Conservation (phyloP, 768 basidiomycete genomes). For the Termitomyces titanicus region DNA sequence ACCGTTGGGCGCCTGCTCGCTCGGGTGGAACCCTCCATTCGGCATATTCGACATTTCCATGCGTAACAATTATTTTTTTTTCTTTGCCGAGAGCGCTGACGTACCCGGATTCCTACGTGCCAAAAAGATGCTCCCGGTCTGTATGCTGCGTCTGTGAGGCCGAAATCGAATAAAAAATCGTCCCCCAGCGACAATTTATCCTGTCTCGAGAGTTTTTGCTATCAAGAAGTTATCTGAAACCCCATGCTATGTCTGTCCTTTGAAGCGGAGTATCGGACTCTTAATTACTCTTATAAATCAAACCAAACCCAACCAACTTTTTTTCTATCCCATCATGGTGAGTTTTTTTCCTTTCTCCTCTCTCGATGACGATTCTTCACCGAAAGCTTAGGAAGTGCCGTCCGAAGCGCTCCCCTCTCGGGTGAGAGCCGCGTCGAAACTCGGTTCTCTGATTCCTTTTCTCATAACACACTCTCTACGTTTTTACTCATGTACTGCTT, state of each 20-base stretch:
- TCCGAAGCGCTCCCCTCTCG: constrained; percentile 40
- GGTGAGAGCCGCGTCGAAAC: constrained; percentile 41
- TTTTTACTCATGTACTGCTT: no score
- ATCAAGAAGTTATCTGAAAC: neutral
- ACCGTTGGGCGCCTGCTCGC: constrained; percentile 4
- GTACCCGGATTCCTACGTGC: no score
- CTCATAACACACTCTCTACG: no score
- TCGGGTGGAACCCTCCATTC: constrained; percentile 9
- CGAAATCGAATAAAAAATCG: no score
- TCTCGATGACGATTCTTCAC: constrained; percentile 40
- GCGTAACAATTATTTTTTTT: no score
- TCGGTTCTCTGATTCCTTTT: constrained; percentile 48
- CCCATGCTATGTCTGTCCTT: no score
- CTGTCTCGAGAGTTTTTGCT: no score
- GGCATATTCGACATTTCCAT: constrained; percentile 17
- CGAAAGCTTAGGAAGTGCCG: constrained; percentile 59
- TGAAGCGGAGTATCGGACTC: neutral
- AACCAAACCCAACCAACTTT: no score
- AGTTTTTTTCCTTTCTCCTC: neutral
- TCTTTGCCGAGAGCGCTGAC: no score
- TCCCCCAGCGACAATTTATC: no score
- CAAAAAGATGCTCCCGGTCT: no score
- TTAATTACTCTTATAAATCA: neutral
- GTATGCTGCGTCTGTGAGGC: no score
- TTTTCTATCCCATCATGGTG: neutral